Percentiles rank a stretch among this genome's conserved stretches.
These are phyloP conservation scores for Oryza australiensis DNA, from an alignment of 176 grass and related monocot species.

Conservation along the genomic window DNA sequence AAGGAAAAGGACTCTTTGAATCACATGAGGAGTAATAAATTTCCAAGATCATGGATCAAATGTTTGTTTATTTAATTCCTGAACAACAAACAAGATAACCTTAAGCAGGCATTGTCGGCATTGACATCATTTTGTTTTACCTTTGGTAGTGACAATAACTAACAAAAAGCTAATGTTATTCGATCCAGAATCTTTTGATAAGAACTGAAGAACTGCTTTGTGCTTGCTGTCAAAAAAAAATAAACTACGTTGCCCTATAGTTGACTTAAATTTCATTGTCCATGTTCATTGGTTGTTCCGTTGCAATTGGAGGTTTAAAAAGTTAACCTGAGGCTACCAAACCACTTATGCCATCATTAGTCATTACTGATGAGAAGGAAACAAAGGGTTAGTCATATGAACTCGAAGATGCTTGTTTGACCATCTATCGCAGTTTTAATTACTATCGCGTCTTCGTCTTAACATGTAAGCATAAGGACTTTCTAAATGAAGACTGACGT, in stretches of 20 bases:
- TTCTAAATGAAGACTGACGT: not conserved
- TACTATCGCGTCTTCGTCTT: not conserved
- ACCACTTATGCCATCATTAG: not conserved
- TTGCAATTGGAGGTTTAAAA: not conserved
- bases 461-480: not conserved
- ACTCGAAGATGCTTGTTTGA: not conserved
- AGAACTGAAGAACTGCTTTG: slow-evolving; percentile 14
- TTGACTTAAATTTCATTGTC: not conserved
- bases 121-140: not conserved
- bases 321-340: not conserved
- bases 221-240: not conserved
- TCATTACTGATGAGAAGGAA: not conserved
- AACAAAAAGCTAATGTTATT: not conserved
- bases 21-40: not conserved
- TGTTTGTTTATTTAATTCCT: not conserved
- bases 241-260: not conserved
- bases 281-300: not conserved
- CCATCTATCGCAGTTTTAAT: not conserved
- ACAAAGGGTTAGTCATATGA: not conserved
- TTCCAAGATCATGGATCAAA: not conserved
- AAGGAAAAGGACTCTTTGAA: not conserved
- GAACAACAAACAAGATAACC: not conserved
- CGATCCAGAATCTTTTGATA: slow-evolving; percentile 1
- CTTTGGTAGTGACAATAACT: not conserved
- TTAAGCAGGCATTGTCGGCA: not conserved